Base-by-base conservation (phyloP, 2,329 filamentous ascomycete genomes). In the Penicillium sumatraense region DNA sequence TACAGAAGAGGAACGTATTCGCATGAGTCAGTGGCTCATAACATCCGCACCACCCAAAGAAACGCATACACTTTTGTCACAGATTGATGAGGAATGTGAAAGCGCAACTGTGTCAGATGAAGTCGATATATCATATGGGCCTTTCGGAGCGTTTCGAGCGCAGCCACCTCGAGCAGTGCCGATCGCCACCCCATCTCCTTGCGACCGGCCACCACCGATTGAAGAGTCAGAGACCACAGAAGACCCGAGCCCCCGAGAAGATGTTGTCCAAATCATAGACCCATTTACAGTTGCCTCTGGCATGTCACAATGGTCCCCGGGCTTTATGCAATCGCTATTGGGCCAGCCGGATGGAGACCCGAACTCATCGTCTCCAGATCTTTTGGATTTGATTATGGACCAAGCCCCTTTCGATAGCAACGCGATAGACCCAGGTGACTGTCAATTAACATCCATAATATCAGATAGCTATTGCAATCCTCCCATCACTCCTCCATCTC, bases 1-100 rank as follows among this genome's bases (percentile, higher is more conserved):
- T 56, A 75, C 76, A n/a, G 75, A 72, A 58, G 54, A 62, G 24
- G 67, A 71, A 51, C 71, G 73, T 6, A 51, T 60, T 38, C 54
- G 49, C 6, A 76, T 77, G 74, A 76, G 70, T 54, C 56, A 67
- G 38, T 63, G 72, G 60, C 60, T 78, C 6, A 65, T 70, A 1
- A 65, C 65, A 6, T 73, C 67, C 29, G 62, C 78, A 4, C 64
- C 66, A 5, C 69, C 68, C 2, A 60, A 54, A 9, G 49, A 51
- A 26, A 66, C 63, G 16, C 36, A 57, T 65, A 38, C 48, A 51
- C 7, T 60, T 14, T 29, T 62, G 16, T 50, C 48, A 4, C 48
- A 60, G n/a, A 69, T 74, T 8, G 72, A 75, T 16, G 70, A 69
- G 4, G 61, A 68, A 40, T 67, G 66, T 49, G 57, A 62, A 21